These are phyloP conservation scores for Wickerhamomyces mucosus DNA, from an alignment of 805 yeast genomes.

Conservation along the genomic window DNA sequence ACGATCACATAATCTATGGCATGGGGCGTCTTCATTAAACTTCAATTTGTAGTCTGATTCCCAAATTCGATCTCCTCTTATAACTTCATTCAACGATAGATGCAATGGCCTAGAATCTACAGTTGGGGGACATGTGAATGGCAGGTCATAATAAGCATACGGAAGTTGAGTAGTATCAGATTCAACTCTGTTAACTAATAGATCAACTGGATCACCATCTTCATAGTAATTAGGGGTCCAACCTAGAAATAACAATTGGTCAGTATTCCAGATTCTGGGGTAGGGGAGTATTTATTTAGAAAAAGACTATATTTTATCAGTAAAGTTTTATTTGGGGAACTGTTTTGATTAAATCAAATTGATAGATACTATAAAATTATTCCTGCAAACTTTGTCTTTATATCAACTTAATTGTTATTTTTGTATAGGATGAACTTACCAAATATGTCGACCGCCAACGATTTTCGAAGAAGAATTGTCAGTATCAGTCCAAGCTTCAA, in stretches of 20 bases:
- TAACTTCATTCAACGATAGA: conserved; percentile 64
- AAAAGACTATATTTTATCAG: no score
- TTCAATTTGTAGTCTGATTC: conserved; percentile 57
- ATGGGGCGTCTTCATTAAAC: conserved; percentile 57
- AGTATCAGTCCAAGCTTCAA: no score
- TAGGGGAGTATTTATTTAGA: no score
- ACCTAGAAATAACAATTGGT: conserved; percentile 19
- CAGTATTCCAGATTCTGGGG: no score
- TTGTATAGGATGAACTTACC: no score
- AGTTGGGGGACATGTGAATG: conserved; percentile 70
- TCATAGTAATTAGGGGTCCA: conserved; percentile 29
- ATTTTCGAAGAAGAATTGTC: no score
- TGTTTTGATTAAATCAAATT: no score
- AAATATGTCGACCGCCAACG: no score
- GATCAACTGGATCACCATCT: conserved; percentile 53
- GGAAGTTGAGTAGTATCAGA: conserved; percentile 74
- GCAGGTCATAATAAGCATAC: conserved; percentile 65
- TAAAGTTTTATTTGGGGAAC: no score
- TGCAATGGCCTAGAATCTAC: conserved; percentile 47
- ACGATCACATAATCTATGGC: conserved; percentile 61
- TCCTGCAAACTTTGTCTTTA: no score
- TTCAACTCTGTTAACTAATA: conserved; percentile 69
- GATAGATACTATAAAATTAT: no score
- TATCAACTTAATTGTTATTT: no score
- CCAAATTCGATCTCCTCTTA: conserved; percentile 76